phyloP scores from a whole-genome alignment of 1,139 yeast genomes.

The Debaryomyces sp. region DNA sequence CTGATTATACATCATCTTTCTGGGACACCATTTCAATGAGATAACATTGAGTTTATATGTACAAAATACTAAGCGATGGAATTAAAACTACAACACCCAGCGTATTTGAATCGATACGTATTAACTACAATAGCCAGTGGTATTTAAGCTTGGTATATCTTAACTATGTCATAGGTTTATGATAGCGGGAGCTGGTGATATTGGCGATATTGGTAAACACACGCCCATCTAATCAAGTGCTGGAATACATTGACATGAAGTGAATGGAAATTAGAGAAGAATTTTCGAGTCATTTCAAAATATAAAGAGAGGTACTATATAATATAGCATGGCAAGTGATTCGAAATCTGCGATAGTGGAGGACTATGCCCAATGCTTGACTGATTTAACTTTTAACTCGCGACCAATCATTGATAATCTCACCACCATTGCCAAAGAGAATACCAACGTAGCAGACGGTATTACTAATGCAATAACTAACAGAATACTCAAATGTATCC shows the following conservation, averaged over 20 bases:
- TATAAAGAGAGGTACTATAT: neutral
- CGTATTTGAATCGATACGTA: no score
- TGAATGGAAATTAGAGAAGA: neutral
- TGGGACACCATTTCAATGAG: no score
- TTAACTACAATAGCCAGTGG: no score
- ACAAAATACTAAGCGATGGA: no score
- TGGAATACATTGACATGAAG: neutral
- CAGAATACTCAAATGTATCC: constrained; percentile 58
- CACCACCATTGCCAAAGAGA: constrained; percentile 88
- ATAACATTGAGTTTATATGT: no score
- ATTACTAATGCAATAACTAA: constrained; percentile 73
- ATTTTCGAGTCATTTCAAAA: neutral
- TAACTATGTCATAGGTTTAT: no score
- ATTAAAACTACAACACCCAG: no score
- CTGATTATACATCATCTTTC: no score
- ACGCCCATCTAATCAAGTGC: neutral
- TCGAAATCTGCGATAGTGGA: constrained; percentile 23
- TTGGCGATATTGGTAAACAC: neutral
- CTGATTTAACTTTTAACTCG: constrained; percentile 84
- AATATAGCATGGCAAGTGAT: constrained; percentile 10
- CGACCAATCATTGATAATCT: constrained; percentile 85
- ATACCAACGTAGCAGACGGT: constrained; percentile 72
- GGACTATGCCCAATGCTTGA: constrained; percentile 68
- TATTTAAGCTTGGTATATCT: no score
- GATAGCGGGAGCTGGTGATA: neutral